Conservation (phyloP, 2,329 filamentous ascomycete genomes). For the Aspergillus novoparasiticus region DNA sequence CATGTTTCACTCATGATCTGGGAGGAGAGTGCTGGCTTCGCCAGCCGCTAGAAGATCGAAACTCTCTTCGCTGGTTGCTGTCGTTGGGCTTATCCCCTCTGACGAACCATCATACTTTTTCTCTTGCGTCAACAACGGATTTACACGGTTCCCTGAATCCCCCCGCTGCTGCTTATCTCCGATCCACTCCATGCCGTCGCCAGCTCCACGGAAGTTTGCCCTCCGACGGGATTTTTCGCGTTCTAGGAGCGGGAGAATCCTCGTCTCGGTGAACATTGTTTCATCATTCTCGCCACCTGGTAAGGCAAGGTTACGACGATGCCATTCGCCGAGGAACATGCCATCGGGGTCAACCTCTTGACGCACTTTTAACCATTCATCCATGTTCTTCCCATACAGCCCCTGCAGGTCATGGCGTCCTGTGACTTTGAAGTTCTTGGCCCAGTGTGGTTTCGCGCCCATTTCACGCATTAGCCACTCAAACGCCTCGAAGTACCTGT, state of each 20-base stretch:
- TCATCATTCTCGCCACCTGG: conserved; percentile 20
- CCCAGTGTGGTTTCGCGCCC: conserved; percentile 84
- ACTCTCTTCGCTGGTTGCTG: conserved; percentile 50
- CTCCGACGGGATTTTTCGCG: conserved; percentile 40
- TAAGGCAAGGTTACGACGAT: conserved; percentile 67
- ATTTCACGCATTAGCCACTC: conserved; percentile 88
- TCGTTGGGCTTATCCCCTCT: conserved; percentile 30
- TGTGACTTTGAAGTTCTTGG: conserved; percentile 77
- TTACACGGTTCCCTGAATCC: conserved; percentile 7
- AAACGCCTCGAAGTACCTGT: conserved; percentile 84
- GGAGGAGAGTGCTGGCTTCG: conserved; percentile 46
- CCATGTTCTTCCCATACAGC: conserved; percentile 70
- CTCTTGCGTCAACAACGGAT: conserved; percentile 12
- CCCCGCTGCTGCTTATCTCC: conserved; percentile 38
- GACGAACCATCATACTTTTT: conserved; percentile 9
- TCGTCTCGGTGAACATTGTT: conserved; percentile 13
- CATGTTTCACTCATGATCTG: conserved; percentile 15
- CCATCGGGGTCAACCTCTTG: conserved; percentile 75
- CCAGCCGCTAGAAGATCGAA: conserved; percentile 49
- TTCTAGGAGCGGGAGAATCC: conserved; percentile 45
- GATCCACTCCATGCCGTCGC: conserved; percentile 47
- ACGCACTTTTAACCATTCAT: conserved; percentile 68
- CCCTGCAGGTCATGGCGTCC: conserved; percentile 61
- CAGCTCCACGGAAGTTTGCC: conserved; percentile 30
- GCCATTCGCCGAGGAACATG: conserved; percentile 91